A percentile compares a stretch with the other conserved stretches of the same genome.
Conservation (phyloP, 805 yeast genomes). For the Wickerhamiella cacticola region DNA sequence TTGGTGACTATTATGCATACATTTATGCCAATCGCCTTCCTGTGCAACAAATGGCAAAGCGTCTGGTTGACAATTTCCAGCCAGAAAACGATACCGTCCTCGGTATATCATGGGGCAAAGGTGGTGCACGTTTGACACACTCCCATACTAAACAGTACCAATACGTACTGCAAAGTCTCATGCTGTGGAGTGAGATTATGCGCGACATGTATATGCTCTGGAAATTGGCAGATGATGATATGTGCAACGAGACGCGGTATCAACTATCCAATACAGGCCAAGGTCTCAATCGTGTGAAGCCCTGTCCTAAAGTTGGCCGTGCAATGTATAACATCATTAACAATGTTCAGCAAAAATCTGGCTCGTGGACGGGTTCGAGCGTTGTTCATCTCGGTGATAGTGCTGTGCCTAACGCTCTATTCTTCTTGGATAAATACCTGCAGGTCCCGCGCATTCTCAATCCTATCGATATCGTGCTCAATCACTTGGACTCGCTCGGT, state of each 20-base stretch:
- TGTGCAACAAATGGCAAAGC: conserved; percentile 46
- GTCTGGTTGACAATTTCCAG: conserved; percentile 37
- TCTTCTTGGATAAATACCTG: conserved; percentile 65
- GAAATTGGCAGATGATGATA: conserved; percentile 65
- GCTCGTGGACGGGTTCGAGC: conserved; percentile 68
- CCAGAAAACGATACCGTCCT: conserved; percentile 35
- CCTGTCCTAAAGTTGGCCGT: conserved; percentile 56
- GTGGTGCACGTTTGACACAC: conserved; percentile 64
- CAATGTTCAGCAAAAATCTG: conserved; percentile 51
- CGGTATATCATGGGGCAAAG: conserved; percentile 53
- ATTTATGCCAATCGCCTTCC: conserved; percentile 58
- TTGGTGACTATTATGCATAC: conserved; percentile 68
- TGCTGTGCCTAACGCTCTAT: conserved; percentile 72
- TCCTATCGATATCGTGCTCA: conserved; percentile 52
- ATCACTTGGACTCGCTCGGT: conserved; percentile 42
- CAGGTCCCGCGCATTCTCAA: conserved; percentile 69
- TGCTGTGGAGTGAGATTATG: conserved; percentile 66
- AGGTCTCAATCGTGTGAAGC: conserved; percentile 63
- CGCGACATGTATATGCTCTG: conserved; percentile 66
- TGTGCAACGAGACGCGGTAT: conserved; percentile 42
- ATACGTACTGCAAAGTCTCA: conserved; percentile 62
- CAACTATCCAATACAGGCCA: conserved; percentile 63
- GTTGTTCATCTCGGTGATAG: conserved; percentile 75
- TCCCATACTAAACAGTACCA: conserved; percentile 60
- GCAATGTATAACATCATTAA: conserved; percentile 57